These are phyloP conservation scores for Boletus eberwhitei DNA, from an alignment of 768 basidiomycete genomes.

Conservation along the genomic window DNA sequence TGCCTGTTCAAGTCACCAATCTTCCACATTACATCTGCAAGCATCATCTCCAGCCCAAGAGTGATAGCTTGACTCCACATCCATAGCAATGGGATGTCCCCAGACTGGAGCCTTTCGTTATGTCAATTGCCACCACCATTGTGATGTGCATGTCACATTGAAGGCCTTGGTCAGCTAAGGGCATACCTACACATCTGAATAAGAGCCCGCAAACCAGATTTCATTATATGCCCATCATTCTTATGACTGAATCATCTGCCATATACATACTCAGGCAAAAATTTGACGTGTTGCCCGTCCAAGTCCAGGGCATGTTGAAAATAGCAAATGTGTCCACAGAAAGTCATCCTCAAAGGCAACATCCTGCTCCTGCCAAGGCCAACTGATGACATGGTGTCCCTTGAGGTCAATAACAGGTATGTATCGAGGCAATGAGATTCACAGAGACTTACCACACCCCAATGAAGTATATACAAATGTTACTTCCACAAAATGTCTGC, in stretches of 20 bases:
- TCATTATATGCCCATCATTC: slow-evolving; percentile 34
- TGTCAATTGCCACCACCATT: slow-evolving; percentile 28
- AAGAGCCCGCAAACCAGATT: slow-evolving; percentile 42
- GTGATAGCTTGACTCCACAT: slow-evolving; percentile 30
- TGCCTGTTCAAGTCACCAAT: slow-evolving; percentile 25
- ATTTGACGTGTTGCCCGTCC: slow-evolving; percentile 47
- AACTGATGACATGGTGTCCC: slow-evolving; percentile 49
- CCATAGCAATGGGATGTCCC: slow-evolving; percentile 29
- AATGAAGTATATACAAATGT: slow-evolving; percentile 41
- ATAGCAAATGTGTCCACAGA: slow-evolving; percentile 35
- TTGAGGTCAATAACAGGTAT: slow-evolving; percentile 7
- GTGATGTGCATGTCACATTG: slow-evolving; percentile 2
- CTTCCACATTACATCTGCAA: slow-evolving; percentile 29
- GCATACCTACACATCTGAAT: slow-evolving; percentile 37
- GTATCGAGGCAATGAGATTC: background rate
- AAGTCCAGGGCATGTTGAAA: slow-evolving; percentile 49
- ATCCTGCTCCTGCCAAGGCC: slow-evolving; percentile 32
- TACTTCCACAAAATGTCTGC: slow-evolving; percentile 32
- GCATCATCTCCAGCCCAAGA: slow-evolving; percentile 23
- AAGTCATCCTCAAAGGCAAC: slow-evolving; percentile 32
- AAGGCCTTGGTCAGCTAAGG: background rate
- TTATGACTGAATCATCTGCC: slow-evolving; percentile 18
- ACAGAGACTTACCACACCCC: slow-evolving; percentile 39
- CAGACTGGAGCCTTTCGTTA: slow-evolving; percentile 27
- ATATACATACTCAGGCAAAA: slow-evolving; percentile 41